Evolutionary conservation across 192 early-diverging fungal species (phyloP).

Genomic region (Pilobolus umbonatus): DNA sequence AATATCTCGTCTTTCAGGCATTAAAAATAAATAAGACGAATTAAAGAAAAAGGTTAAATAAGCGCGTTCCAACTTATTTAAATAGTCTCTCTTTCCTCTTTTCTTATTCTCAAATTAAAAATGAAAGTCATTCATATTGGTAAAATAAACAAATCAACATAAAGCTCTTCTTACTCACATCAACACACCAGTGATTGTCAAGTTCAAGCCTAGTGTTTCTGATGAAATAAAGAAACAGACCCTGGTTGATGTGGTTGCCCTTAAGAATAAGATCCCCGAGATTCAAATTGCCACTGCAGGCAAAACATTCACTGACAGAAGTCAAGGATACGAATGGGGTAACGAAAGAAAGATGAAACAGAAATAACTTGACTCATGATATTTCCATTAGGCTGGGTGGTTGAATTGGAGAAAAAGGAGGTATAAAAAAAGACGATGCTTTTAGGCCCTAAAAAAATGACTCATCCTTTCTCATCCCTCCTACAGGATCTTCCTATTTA

Average conservation of each 20-base stretch:
- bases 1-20: not conserved
- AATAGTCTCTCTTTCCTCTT: not conserved
- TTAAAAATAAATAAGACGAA: not conserved
- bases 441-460: not conserved
- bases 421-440: slow-evolving; percentile 7
- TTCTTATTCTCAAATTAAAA: not conserved
- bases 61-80: too few relatives aligned
- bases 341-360: not conserved
- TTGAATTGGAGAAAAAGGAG: slow-evolving; percentile 30
- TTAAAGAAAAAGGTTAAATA: too few relatives aligned
- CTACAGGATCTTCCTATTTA: slow-evolving; percentile 19
- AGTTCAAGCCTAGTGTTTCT: slow-evolving; percentile 23
- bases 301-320: slow-evolving; percentile 28
- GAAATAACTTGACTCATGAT: not conserved
- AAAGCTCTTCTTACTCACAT: not conserved
- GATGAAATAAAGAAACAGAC: slow-evolving; percentile 17
- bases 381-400: slow-evolving; percentile 25
- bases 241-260: slow-evolving; percentile 15
- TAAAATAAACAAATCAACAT: not conserved
- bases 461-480: not conserved
- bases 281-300: slow-evolving; percentile 23
- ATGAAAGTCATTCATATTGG: slow-evolving; percentile 25
- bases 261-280: slow-evolving; percentile 27
- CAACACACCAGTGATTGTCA: slow-evolving; percentile 19
- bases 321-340: slow-evolving; percentile 28